Percentiles rank a stretch among this genome's conserved stretches.
These are phyloP conservation scores for Orobanche coerulescens DNA, from an alignment of 257 asterid genomes.

Conservation along the genomic window DNA sequence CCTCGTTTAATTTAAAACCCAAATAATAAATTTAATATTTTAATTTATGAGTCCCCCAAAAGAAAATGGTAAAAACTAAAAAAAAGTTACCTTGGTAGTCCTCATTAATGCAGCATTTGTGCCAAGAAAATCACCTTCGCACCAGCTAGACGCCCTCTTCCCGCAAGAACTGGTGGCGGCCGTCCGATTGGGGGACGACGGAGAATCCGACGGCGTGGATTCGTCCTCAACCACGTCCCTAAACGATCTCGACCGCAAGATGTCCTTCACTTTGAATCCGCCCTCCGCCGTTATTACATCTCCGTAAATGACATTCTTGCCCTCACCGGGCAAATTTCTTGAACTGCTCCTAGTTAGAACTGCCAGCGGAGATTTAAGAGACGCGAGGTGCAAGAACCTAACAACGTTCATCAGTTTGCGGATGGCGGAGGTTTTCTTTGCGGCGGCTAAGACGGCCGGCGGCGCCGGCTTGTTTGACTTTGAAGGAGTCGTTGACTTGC, in stretches of 20 bases:
- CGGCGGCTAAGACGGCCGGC: constrained; percentile 35
- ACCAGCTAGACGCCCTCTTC: constrained; percentile 56
- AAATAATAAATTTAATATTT: too few species aligned
- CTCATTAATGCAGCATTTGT: constrained; percentile 6
- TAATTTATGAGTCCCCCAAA: not conserved
- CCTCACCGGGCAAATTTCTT: constrained; percentile 26
- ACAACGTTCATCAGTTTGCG: constrained; percentile 43
- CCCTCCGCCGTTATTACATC: not conserved
- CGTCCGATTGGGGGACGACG: constrained; percentile 26
- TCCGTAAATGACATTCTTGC: not conserved
- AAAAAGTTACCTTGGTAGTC: constrained; percentile 27
- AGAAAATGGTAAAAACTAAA: not conserved
- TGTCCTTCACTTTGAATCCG: constrained; percentile 63
- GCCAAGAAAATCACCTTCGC: constrained; percentile 46
- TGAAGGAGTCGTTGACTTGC: constrained; percentile 19
- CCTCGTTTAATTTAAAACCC: too few species aligned
- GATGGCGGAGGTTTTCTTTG: constrained; percentile 48
- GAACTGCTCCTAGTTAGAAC: constrained; percentile 33
- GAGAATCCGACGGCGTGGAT: constrained; percentile 23
- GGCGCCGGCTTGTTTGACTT: constrained; percentile 21
- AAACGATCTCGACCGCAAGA: constrained; percentile 70
- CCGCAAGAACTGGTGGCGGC: constrained; percentile 30
- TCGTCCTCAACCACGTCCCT: constrained; percentile 51
- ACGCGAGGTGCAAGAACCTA: constrained; percentile 40
- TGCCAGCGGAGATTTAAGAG: constrained; percentile 30